Evolutionary conservation across 495 filamentous ascomycete genomes (phyloP).

Genomic region (Letharia columbiana): DNA sequence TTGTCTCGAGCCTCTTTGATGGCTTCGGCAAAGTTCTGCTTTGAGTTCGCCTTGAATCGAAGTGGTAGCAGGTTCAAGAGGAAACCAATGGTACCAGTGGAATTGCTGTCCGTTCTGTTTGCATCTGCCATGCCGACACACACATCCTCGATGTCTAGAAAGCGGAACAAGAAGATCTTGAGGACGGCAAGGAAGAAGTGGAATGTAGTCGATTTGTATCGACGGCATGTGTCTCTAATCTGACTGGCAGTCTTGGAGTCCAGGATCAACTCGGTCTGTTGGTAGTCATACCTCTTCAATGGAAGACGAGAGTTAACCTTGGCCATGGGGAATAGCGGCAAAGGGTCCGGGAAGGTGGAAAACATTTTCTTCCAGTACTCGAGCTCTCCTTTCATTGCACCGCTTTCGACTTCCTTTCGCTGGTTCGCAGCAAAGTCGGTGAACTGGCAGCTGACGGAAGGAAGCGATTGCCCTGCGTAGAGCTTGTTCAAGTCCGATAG

Average conservation of each 20-base stretch:
- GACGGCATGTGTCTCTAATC: slow-evolving; percentile 11
- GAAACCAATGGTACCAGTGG: slow-evolving; percentile 28
- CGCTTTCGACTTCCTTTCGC: slow-evolving; percentile 5
- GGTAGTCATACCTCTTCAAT: background rate
- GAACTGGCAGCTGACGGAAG: slow-evolving; percentile 4
- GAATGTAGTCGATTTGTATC: slow-evolving; percentile 27
- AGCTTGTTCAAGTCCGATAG: slow-evolving; percentile 34
- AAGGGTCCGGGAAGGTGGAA: slow-evolving; percentile 16
- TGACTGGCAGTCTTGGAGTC: background rate
- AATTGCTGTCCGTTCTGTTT: slow-evolving; percentile 10
- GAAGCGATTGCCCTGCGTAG: slow-evolving; percentile 27
- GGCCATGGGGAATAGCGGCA: slow-evolving; percentile 29
- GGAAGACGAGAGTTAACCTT: slow-evolving; percentile 5
- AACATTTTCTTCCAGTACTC: slow-evolving; percentile 28
- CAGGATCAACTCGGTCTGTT: slow-evolving; percentile 2
- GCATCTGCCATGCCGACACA: slow-evolving; percentile 40
- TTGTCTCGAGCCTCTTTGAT: slow-evolving; percentile 19
- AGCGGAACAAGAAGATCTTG: slow-evolving; percentile 28
- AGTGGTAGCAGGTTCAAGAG: slow-evolving; percentile 44
- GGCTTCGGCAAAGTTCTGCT: slow-evolving; percentile 4
- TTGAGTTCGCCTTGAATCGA: slow-evolving; percentile 24
- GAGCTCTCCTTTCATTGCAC: slow-evolving; percentile 22
- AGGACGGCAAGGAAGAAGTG: slow-evolving; percentile 38
- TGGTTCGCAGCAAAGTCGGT: background rate
- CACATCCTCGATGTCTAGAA: slow-evolving; percentile 27